phyloP scores from a whole-genome alignment of 75 land plant species.

The Gnetum montanum region DNA sequence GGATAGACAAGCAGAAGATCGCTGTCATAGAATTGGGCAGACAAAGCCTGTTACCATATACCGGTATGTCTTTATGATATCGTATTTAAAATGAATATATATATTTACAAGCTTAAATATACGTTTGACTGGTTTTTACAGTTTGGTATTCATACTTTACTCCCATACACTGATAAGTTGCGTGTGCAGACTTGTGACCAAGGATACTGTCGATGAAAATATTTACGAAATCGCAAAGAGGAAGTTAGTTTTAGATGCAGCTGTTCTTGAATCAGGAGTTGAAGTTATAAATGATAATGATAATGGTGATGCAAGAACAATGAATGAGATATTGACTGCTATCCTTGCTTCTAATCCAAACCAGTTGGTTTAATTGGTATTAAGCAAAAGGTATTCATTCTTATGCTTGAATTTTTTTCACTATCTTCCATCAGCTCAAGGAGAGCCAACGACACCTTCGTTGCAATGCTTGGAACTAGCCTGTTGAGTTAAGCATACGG shows the following conservation, averaged over 20 bases:
- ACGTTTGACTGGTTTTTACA: too few relatives aligned
- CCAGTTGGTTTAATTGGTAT: not conserved
- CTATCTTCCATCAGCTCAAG: too few relatives aligned
- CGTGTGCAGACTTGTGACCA: slow-evolving; percentile 79
- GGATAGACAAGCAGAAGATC: slow-evolving; percentile 98
- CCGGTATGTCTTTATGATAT: slow-evolving; percentile 27
- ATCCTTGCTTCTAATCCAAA: slow-evolving; percentile 19
- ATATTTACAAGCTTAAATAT: too few relatives aligned
- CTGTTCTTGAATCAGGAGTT: slow-evolving; percentile 73
- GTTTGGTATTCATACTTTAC: not conserved
- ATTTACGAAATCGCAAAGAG: slow-evolving; percentile 89
- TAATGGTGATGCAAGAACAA: slow-evolving; percentile 64
- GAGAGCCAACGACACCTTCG: too few relatives aligned
- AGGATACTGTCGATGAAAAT: slow-evolving; percentile 90
- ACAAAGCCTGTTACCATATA: slow-evolving; percentile 87
- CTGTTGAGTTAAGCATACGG: too few relatives aligned
- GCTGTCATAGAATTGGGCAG: slow-evolving; percentile 98
- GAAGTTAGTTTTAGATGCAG: slow-evolving; percentile 90
- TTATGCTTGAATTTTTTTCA: too few relatives aligned
- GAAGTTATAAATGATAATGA: slow-evolving; percentile 51
- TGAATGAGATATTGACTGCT: slow-evolving; percentile 87
- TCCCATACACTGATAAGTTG: slow-evolving; percentile 1
- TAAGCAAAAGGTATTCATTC: not conserved
- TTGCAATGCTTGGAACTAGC: too few relatives aligned
- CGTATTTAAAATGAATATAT: too few relatives aligned